Conservation (phyloP, 352 stramenopile species). For the Elongisporangium prolatum region DNA sequence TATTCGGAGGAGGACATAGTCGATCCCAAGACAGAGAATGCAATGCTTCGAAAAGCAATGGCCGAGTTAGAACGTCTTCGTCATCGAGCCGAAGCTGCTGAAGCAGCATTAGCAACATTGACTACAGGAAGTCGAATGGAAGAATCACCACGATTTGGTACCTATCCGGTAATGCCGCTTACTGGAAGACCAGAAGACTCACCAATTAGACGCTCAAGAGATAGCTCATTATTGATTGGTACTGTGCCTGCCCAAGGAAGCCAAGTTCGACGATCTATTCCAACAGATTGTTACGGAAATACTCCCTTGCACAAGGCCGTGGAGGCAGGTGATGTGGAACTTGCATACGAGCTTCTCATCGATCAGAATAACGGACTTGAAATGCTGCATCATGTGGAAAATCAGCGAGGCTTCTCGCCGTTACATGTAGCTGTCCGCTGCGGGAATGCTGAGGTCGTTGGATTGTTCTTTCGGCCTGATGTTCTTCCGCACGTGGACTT, state of each 20-base stretch:
- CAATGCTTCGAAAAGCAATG: conserved; percentile 44
- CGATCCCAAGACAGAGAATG: conserved; percentile 16
- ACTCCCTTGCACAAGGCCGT: conserved; percentile 49
- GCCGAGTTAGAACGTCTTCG: conserved; percentile 52
- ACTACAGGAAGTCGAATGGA: not conserved
- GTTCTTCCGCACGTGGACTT: conserved; percentile 64
- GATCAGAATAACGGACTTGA: conserved; percentile 32
- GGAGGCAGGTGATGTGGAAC: conserved; percentile 34
- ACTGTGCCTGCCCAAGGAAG: not conserved
- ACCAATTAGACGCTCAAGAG: not conserved
- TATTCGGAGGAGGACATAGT: conserved; percentile 1
- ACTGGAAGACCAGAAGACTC: not conserved
- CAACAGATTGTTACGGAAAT: conserved; percentile 51
- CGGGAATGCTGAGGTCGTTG: conserved; percentile 57
- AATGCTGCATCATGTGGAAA: conserved; percentile 49
- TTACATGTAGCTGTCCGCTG: conserved; percentile 56
- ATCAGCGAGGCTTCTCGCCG: conserved; percentile 50
- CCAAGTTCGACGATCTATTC: conserved; percentile 3
- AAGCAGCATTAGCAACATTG: conserved; percentile 44
- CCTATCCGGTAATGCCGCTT: not conserved
- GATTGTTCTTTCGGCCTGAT: conserved; percentile 74
- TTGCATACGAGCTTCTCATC: conserved; percentile 43
- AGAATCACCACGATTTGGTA: not conserved
- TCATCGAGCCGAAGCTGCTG: conserved; percentile 50
- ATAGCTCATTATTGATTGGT: conserved; percentile 2